Percentiles rank a stretch among this genome's conserved stretches.
Evolutionary conservation across 768 basidiomycete species (phyloP).

Genomic region (Amanita inopinata): DNA sequence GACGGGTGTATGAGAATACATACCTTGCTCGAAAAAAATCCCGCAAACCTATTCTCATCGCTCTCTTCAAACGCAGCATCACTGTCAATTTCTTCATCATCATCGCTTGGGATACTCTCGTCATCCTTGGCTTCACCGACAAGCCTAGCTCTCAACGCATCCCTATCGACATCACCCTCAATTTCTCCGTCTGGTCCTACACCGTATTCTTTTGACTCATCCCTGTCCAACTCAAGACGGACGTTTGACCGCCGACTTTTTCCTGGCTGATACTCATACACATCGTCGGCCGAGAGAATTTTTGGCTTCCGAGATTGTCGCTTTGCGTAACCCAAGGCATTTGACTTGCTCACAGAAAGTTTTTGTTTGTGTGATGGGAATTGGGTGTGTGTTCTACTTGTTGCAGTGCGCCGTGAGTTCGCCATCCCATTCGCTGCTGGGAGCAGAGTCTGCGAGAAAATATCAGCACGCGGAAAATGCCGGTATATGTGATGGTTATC

Average conservation of each 20-base stretch:
- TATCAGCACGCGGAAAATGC: no score
- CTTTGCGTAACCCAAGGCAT: conserved; percentile 42
- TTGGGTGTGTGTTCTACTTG: neutral
- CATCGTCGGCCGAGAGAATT: conserved; percentile 30
- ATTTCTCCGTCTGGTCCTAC: conserved; percentile 33
- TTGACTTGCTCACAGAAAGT: conserved; percentile 22
- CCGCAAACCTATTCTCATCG: conserved; percentile 71
- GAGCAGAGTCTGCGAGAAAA: no score
- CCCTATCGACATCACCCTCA: conserved; percentile 28
- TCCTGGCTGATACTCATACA: conserved; percentile 55
- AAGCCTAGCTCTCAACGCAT: conserved; percentile 34
- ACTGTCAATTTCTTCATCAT: conserved; percentile 82
- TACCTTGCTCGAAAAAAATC: conserved; percentile 43
- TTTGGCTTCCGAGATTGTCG: conserved; percentile 37
- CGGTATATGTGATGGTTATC: no score
- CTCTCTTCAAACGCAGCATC: conserved; percentile 79
- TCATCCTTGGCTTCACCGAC: conserved; percentile 43
- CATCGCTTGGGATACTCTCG: conserved; percentile 48
- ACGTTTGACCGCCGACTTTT: conserved; percentile 43
- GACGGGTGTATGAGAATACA: neutral
- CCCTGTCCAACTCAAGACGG: conserved; percentile 42
- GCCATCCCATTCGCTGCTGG: no score
- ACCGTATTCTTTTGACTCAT: conserved; percentile 37
- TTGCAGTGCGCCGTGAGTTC: conserved; percentile 3
- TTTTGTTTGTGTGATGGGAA: conserved; percentile 11